Conservation (phyloP, 225 moss, liverwort and hornwort genomes). For the Sphagnum tenellum region DNA sequence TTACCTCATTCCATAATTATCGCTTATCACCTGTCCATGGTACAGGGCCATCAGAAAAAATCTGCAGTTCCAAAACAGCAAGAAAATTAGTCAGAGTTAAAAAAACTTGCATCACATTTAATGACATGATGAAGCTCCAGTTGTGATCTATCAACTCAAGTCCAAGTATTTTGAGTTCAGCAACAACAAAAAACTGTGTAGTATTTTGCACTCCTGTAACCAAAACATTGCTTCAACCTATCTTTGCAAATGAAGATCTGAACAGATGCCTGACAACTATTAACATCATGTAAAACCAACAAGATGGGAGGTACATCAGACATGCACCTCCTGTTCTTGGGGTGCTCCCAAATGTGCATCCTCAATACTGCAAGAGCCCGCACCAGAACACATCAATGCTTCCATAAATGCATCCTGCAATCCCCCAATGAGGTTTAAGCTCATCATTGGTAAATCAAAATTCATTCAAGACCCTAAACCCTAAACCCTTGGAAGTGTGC, state of each 20-base stretch:
- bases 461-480: too few relatives aligned
- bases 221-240: too few relatives aligned
- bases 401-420: constrained; percentile 81
- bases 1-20: constrained; percentile 84
- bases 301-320: not conserved
- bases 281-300: not conserved
- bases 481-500: too few relatives aligned
- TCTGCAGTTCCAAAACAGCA: constrained; percentile 23
- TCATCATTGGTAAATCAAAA: not conserved
- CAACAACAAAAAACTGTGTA: too few relatives aligned
- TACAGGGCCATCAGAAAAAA: constrained; percentile 61
- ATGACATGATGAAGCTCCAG: not conserved
- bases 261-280: too few relatives aligned
- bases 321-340: constrained; percentile 72
- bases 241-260: too few relatives aligned
- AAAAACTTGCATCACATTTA: not conserved
- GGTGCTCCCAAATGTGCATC: constrained; percentile 62
- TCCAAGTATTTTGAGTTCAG: too few relatives aligned
- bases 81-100: not conserved
- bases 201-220: too few relatives aligned
- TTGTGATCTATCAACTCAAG: not conserved
- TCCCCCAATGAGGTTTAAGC: not conserved
- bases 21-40: constrained; percentile 77
- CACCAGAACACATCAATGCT: constrained; percentile 78
- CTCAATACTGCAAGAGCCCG: constrained; percentile 80